Evolutionary conservation across 2,329 filamentous ascomycete species (phyloP).

Genomic region (Botrytis deweyae): DNA sequence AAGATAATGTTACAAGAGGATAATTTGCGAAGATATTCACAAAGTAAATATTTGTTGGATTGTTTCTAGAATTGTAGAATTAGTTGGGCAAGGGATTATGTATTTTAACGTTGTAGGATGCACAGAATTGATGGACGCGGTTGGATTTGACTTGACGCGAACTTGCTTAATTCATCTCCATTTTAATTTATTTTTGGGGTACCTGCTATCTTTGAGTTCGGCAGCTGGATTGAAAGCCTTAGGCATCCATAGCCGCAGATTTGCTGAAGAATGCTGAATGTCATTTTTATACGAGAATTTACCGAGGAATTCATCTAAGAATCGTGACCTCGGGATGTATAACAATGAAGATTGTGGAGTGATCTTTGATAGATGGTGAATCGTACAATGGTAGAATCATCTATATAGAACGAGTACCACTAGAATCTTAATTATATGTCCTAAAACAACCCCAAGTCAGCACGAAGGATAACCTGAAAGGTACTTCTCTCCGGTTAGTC

Average conservation of each 20-base stretch:
- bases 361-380: not conserved
- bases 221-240: not conserved
- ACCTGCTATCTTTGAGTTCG: not conserved
- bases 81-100: constrained; percentile 7
- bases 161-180: constrained; percentile 12
- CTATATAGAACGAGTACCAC: not conserved
- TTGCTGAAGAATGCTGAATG: not conserved
- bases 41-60: constrained; percentile 2
- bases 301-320: not conserved
- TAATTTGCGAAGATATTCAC: not conserved
- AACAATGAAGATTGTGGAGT: not conserved
- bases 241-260: not conserved
- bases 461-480: not conserved
- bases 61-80: constrained; percentile 4
- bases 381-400: not conserved
- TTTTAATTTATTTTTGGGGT: constrained; percentile 16
- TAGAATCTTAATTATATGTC: not conserved
- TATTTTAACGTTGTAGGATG: constrained; percentile 3
- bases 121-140: constrained; percentile 17
- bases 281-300: not conserved
- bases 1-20: constrained; percentile 8
- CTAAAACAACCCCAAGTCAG: not conserved
- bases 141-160: constrained; percentile 21
- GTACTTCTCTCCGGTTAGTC: not conserved
- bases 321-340: not conserved